Conservation (phyloP, 2,329 filamentous ascomycete species). For the Cladophialophora yegresii region DNA sequence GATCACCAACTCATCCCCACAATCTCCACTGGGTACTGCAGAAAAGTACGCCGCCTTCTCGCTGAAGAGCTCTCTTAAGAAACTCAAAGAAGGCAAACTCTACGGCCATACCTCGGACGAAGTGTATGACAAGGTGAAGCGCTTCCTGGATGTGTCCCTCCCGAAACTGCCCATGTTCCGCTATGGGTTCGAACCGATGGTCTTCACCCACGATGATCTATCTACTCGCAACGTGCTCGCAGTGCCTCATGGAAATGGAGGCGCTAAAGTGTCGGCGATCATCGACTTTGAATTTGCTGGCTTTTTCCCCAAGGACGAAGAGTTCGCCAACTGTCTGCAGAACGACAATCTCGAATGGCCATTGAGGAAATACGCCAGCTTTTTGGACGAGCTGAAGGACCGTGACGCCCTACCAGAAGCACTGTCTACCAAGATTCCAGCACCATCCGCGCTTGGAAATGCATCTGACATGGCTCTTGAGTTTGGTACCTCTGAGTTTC, state of each 20-base stretch:
- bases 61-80: constrained; percentile 15
- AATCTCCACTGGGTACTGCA: constrained; percentile 14
- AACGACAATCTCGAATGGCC: constrained; percentile 32
- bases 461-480: constrained; percentile 15
- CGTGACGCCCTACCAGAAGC: constrained; percentile 21
- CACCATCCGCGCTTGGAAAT: constrained; percentile 6
- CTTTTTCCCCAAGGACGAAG: constrained; percentile 39
- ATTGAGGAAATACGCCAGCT: constrained; percentile 17
- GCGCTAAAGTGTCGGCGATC: constrained; percentile 35
- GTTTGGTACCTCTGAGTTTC: constrained; percentile 26
- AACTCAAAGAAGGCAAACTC: constrained; percentile 20
- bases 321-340: constrained; percentile 35
- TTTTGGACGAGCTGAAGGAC: constrained; percentile 22
- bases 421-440: constrained; percentile 7
- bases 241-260: constrained; percentile 25
- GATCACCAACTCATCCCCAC: constrained; percentile 16
- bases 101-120: constrained; percentile 23
- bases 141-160: constrained; percentile 25
- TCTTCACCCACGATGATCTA: constrained; percentile 38
- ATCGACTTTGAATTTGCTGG: constrained; percentile 42
- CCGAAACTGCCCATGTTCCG: constrained; percentile 25
- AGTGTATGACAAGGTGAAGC: constrained; percentile 19
- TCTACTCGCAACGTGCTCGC: constrained; percentile 38
- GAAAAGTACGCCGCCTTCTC: constrained; percentile 20
- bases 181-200: constrained; percentile 22